A percentile compares a stretch with the other conserved stretches of the same genome.
Conservation (phyloP, 768 basidiomycete genomes). For the Mycena maculata region DNA sequence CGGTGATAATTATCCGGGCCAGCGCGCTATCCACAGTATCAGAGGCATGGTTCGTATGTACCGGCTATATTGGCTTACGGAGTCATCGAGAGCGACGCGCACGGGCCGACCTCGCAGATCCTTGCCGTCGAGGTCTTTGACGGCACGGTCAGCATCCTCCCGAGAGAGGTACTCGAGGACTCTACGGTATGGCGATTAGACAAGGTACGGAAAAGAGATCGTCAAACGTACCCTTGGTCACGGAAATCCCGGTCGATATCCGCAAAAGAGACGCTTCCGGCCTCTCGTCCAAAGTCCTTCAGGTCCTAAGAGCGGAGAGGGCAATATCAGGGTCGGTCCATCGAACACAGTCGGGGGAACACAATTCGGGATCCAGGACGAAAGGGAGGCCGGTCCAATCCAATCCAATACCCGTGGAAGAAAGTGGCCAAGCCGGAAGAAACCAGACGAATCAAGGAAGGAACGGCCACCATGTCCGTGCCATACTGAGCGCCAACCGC, state of each 20-base stretch:
- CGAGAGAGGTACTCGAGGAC: slow-evolving; percentile 90
- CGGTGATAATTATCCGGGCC: slow-evolving; percentile 82
- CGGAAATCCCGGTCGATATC: slow-evolving; percentile 91
- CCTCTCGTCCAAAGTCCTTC: slow-evolving; percentile 97
- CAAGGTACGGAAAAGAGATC: not conserved
- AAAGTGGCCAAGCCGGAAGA: not conserved
- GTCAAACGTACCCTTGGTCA: slow-evolving; percentile 81
- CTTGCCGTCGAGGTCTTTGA: slow-evolving; percentile 85
- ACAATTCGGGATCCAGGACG: slow-evolving; percentile 37
- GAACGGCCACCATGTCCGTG: slow-evolving; percentile 24
- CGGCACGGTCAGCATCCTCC: slow-evolving; percentile 94
- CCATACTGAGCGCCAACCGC: slow-evolving; percentile 31
- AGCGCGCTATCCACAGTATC: slow-evolving; percentile 59
- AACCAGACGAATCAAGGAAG: slow-evolving; percentile 3
- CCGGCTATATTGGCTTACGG: slow-evolving; percentile 52
- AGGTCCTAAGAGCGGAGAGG: slow-evolving; percentile 80
- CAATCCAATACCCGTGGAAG: slow-evolving; percentile 25
- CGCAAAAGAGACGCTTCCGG: slow-evolving; percentile 92
- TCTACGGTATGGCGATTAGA: slow-evolving; percentile 51
- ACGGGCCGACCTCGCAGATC: slow-evolving; percentile 89
- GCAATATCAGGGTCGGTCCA: slow-evolving; percentile 55
- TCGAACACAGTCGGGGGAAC: slow-evolving; percentile 35
- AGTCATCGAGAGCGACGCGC: slow-evolving; percentile 74
- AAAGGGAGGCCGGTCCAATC: slow-evolving; percentile 16
- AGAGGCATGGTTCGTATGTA: not conserved